Base-by-base conservation (phyloP, 176 grass and related monocot genomes). In the Phoenix dactylifera region DNA sequence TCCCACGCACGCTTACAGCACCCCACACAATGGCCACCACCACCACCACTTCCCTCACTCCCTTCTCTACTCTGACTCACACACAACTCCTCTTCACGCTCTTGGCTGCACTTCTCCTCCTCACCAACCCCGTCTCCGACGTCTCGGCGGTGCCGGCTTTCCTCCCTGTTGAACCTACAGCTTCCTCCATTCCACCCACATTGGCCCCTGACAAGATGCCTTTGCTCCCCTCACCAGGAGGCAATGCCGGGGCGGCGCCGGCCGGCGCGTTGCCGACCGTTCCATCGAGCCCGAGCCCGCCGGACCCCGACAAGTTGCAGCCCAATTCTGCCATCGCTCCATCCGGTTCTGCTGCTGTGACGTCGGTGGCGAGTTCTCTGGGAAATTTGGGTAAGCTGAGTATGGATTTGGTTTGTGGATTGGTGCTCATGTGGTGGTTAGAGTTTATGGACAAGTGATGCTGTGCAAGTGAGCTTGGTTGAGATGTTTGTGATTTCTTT, bases 261-360 rank as follows among this genome's bases (percentile, higher is more conserved):
- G 69, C 75, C 3, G 62, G 60, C 65, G 68, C 49, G 4, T 16
- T 84, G 22, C 78, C 87, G 39, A 90, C 69, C 52, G 85, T 96
- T 79, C 78, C 83, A 6, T 90, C 92, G 20, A 96, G 78, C 78
- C 92, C 75, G 20, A 96, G 87, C 77, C 83, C 92, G n/a, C 87
- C 92, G 35, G 90, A 96, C 80, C 92, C 92, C 16, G 92, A 96
- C 62, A 75, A 76, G 49, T 65, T 97, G 25, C 75, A 88, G 60
- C 84, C 81, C 4, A 26, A 82, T 62, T 97, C 78, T 0, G 87
- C 78, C 0, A 6, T 80, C 50, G 76, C 87, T 3, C 92, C 92
- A 0, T 66, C 81, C 26, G 86, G 83, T 49, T 63, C 79, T 7
- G 76, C 79, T 18, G 68, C 80, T 62, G 14, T 24, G 70, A 84